phyloP scores from a whole-genome alignment of 805 yeast species.

The Groenewaldozyma salmanticensis region DNA sequence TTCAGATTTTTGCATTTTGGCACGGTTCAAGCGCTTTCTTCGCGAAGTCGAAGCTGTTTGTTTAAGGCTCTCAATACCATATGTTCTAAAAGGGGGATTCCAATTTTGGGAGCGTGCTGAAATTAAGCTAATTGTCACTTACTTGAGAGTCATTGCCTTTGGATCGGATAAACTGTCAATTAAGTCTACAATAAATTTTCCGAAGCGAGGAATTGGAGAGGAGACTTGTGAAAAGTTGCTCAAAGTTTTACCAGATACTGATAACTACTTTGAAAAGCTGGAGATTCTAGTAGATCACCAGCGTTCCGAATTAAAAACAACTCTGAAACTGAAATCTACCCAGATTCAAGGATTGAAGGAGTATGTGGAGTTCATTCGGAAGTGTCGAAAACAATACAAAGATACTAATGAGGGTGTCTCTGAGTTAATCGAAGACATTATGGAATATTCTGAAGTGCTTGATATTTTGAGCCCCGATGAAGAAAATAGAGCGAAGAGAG shows the following conservation, averaged over 20 bases:
- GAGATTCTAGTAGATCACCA: neutral
- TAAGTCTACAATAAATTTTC: slow-evolving; percentile 46
- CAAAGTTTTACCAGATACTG: neutral
- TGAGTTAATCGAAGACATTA: slow-evolving; percentile 5
- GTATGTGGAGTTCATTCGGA: slow-evolving; percentile 6
- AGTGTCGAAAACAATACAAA: slow-evolving; percentile 2
- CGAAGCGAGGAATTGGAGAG: slow-evolving; percentile 61
- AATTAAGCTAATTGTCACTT: slow-evolving; percentile 51
- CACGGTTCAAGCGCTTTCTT: slow-evolving; percentile 55
- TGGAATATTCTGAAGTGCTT: slow-evolving; percentile 4
- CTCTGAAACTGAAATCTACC: neutral
- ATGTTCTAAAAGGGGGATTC: slow-evolving; percentile 57
- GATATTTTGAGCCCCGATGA: slow-evolving; percentile 1
- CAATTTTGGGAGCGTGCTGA: slow-evolving; percentile 77
- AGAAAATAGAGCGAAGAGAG: neutral
- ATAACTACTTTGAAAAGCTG: neutral
- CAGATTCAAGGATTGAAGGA: neutral
- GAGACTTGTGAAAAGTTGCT: slow-evolving; percentile 34
- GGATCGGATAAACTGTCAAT: slow-evolving; percentile 53
- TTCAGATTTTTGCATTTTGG: slow-evolving; percentile 63
- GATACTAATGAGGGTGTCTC: neutral
- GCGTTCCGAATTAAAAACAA: neutral
- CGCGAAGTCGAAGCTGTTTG: slow-evolving; percentile 57
- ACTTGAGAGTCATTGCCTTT: slow-evolving; percentile 51
- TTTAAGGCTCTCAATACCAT: slow-evolving; percentile 47